Percentiles rank a stretch among this genome's conserved stretches.
Evolutionary conservation across 2,329 filamentous ascomycete genomes (phyloP).

Genomic region (Fusarium pseudograminearum): DNA sequence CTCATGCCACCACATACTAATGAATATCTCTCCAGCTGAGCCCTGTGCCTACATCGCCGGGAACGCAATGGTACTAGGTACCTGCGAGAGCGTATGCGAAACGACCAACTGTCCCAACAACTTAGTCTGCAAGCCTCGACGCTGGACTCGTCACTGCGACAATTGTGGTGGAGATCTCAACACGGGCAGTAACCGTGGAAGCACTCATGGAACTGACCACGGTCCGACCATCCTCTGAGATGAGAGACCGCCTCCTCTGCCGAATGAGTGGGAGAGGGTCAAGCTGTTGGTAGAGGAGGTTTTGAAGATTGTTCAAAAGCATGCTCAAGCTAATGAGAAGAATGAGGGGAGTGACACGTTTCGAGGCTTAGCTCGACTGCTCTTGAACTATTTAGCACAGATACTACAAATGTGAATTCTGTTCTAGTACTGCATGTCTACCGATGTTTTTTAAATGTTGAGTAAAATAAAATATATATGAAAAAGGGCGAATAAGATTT

Average conservation of each 20-base stretch:
- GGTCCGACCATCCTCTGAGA: constrained; percentile 4
- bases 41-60: constrained; percentile 1
- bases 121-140: neutral
- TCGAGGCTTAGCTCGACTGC: neutral
- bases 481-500: too few species aligned
- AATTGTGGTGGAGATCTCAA: neutral
- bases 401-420: neutral
- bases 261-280: neutral
- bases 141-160: neutral
- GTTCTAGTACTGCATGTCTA: accelerated
- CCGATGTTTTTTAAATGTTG: neutral
- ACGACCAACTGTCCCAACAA: neutral
- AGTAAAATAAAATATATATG: too few species aligned
- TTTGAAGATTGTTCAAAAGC: neutral
- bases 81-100: constrained; percentile 4
- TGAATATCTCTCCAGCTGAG: neutral
- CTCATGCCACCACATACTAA: accelerated
- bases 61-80: neutral
- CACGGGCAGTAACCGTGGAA: neutral
- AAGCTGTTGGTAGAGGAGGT: constrained; percentile 1
- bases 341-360: neutral
- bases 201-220: neutral
- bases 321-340: neutral
- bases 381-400: neutral
- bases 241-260: constrained; percentile 1